Conservation (phyloP, 176 grass and related monocot species). For the Pharus latifolius region DNA sequence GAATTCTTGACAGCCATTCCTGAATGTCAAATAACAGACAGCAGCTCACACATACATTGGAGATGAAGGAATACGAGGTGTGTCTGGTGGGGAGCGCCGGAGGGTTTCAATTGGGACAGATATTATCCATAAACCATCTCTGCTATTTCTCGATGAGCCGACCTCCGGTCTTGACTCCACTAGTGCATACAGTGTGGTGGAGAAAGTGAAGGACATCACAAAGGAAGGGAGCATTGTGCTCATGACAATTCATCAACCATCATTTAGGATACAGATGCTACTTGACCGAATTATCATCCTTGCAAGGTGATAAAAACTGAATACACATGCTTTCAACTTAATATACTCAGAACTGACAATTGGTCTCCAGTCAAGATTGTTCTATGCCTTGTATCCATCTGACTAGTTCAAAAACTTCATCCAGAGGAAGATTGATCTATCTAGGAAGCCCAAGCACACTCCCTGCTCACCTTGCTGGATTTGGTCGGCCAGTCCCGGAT, state of each 20-base stretch:
- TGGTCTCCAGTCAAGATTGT: not conserved
- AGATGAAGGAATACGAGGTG: constrained; percentile 47
- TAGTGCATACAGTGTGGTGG: constrained; percentile 56
- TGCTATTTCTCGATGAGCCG: constrained; percentile 63
- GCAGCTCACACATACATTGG: constrained; percentile 66
- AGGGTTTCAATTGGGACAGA: constrained; percentile 58
- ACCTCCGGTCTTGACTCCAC: constrained; percentile 75
- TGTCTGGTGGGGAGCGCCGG: constrained; percentile 54
- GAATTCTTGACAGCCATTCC: not conserved
- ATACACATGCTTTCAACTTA: not conserved
- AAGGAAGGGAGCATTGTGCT: constrained; percentile 66
- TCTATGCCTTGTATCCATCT: not conserved
- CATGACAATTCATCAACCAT: constrained; percentile 91
- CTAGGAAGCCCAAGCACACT: constrained; percentile 39
- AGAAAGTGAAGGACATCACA: constrained; percentile 66
- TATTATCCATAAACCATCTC: constrained; percentile 60
- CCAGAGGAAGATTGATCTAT: constrained; percentile 53
- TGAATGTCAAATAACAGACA: constrained; percentile 29
- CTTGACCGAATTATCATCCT: constrained; percentile 74
- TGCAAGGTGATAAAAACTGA: constrained; percentile 23
- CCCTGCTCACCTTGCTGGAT: constrained; percentile 42
- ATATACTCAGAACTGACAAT: not conserved
- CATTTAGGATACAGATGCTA: constrained; percentile 80
- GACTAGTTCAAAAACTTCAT: constrained; percentile 1
- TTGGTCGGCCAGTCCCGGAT: constrained; percentile 44